These are phyloP conservation scores for Metschnikowia noctiluminum DNA, from an alignment of 805 yeast genomes.

Conservation along the genomic window DNA sequence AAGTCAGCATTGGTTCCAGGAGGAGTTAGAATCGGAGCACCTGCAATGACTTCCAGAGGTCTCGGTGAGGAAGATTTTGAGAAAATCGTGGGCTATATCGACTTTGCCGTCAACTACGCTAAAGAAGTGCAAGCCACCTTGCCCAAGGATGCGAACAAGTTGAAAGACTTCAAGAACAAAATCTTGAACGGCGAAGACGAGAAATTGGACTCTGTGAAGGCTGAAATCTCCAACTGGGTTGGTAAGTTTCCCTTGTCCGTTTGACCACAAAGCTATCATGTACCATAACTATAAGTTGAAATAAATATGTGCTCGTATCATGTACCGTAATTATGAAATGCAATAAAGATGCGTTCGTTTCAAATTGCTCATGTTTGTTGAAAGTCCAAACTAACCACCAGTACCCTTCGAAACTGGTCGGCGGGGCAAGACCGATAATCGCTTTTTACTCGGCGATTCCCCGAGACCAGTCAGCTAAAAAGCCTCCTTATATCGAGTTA, in stretches of 20 bases:
- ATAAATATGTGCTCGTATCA: too few relatives aligned
- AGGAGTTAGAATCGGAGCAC: slow-evolving; percentile 96
- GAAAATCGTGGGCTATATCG: slow-evolving; percentile 64
- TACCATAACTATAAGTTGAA: too few relatives aligned
- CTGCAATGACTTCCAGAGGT: slow-evolving; percentile 98
- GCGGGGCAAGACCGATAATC: too few relatives aligned
- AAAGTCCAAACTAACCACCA: too few relatives aligned
- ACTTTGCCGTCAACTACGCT: slow-evolving; percentile 64
- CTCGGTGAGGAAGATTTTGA: slow-evolving; percentile 82
- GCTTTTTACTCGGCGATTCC: too few relatives aligned
- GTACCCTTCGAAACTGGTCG: too few relatives aligned
- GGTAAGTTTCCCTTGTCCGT: slow-evolving; percentile 68
- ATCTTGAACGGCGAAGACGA: slow-evolving; percentile 63
- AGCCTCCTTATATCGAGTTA: too few relatives aligned
- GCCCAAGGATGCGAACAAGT: slow-evolving; percentile 90
- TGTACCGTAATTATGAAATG: too few relatives aligned
- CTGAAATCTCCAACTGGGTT: slow-evolving; percentile 88
- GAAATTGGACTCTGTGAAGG: slow-evolving; percentile 57
- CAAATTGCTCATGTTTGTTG: too few relatives aligned
- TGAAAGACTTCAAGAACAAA: slow-evolving; percentile 87
- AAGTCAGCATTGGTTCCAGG: slow-evolving; percentile 95
- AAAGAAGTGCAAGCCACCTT: slow-evolving; percentile 69
- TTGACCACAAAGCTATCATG: slow-evolving; percentile 13
- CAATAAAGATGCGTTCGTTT: too few relatives aligned
- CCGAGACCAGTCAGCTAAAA: too few relatives aligned